phyloP scores from a whole-genome alignment of 768 basidiomycete species.

The Naganishia randhawae region DNA sequence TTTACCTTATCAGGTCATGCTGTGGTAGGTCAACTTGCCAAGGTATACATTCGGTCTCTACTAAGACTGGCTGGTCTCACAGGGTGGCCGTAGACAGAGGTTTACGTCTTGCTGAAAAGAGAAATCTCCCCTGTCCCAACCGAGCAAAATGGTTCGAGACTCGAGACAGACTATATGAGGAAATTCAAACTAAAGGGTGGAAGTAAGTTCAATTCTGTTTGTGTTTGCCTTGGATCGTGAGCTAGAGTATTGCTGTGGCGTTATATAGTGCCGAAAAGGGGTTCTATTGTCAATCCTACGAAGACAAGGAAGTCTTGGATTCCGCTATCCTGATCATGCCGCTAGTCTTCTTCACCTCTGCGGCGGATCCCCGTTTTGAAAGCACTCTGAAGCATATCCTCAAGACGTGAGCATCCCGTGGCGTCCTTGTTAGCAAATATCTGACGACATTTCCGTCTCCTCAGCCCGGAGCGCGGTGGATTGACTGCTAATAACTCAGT shows the following conservation, averaged over 20 bases:
- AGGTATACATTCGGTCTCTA: background rate
- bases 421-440: background rate
- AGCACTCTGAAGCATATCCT: slow-evolving; percentile 78
- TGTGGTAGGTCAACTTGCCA: slow-evolving; percentile 60
- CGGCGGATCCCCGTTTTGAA: slow-evolving; percentile 76
- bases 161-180: slow-evolving; percentile 83
- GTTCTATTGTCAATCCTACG: slow-evolving; percentile 84
- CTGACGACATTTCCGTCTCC: background rate
- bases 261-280: slow-evolving; percentile 48
- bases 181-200: slow-evolving; percentile 86
- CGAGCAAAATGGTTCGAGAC: slow-evolving; percentile 64
- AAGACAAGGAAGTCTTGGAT: slow-evolving; percentile 69
- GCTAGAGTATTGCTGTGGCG: background rate
- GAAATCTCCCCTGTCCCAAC: slow-evolving; percentile 67
- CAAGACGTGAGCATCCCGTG: slow-evolving; percentile 55
- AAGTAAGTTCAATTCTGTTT: slow-evolving; percentile 52
- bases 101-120: slow-evolving; percentile 88
- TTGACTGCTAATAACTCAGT: slow-evolving; percentile 71
- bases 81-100: slow-evolving; percentile 96
- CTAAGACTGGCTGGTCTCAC: background rate
- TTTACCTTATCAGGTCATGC: slow-evolving; percentile 64
- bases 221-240: background rate
- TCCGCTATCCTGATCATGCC: slow-evolving; percentile 61
- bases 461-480: slow-evolving; percentile 74
- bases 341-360: slow-evolving; percentile 72